phyloP scores from a whole-genome alignment of 768 basidiomycete species.

The Podaxis sp. region DNA sequence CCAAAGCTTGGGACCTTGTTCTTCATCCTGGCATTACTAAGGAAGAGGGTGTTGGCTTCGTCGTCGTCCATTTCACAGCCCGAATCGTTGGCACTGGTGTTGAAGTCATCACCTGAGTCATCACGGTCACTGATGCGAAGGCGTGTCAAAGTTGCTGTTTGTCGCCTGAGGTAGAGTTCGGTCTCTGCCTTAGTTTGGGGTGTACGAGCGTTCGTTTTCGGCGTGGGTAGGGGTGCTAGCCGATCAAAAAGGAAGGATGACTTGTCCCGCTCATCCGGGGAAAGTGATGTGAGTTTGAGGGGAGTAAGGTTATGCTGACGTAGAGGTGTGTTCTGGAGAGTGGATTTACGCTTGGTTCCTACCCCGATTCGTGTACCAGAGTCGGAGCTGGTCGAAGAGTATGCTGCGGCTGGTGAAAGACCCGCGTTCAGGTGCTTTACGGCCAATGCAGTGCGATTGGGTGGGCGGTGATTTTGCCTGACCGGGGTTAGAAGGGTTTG shows the following conservation, averaged over 20 bases:
- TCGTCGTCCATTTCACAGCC: slow-evolving; percentile 50
- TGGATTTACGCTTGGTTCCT: slow-evolving; percentile 70
- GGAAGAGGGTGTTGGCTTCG: slow-evolving; percentile 36
- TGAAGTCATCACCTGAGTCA: slow-evolving; percentile 44
- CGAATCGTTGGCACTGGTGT: slow-evolving; percentile 44
- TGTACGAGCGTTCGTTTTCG: slow-evolving; percentile 46
- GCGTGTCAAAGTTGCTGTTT: slow-evolving; percentile 65
- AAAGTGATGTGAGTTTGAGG: slow-evolving; percentile 40
- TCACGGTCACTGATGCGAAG: slow-evolving; percentile 60
- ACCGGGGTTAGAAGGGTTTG: slow-evolving; percentile 62
- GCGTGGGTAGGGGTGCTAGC: slow-evolving; percentile 54
- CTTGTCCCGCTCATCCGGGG: slow-evolving; percentile 31
- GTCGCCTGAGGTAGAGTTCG: slow-evolving; percentile 45
- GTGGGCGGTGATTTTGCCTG: slow-evolving; percentile 44
- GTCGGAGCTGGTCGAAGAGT: slow-evolving; percentile 21
- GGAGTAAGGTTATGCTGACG: slow-evolving; percentile 49
- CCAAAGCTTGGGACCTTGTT: slow-evolving; percentile 21
- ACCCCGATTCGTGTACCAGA: slow-evolving; percentile 35
- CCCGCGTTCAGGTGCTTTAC: slow-evolving; percentile 32
- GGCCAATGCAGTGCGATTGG: slow-evolving; percentile 43
- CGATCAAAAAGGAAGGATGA: slow-evolving; percentile 49
- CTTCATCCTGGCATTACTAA: slow-evolving; percentile 24
- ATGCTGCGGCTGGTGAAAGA: slow-evolving; percentile 17
- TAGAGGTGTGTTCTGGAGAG: slow-evolving; percentile 54
- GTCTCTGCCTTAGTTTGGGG: slow-evolving; percentile 58